Evolutionary conservation across 225 moss, liverwort and hornwort genomes (phyloP).

Genomic region (Pseudoscleropodium purum): DNA sequence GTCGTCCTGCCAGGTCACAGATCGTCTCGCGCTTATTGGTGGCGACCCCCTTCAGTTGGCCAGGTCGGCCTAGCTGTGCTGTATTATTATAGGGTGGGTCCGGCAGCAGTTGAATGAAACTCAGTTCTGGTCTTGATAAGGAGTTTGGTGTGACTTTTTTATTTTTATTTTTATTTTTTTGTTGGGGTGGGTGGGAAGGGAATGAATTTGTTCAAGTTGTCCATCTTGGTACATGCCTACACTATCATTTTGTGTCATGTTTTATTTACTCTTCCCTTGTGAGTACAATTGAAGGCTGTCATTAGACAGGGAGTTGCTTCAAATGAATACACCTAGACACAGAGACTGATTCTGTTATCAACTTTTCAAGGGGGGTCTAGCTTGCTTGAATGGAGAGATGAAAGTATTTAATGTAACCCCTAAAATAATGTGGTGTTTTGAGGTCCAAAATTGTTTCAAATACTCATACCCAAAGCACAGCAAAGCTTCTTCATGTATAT

Average conservation of each 20-base stretch:
- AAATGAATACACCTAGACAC: background rate
- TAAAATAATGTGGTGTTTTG: background rate
- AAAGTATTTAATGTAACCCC: background rate
- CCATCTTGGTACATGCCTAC: background rate
- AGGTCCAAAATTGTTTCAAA: background rate
- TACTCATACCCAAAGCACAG: background rate
- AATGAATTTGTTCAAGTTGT: background rate
- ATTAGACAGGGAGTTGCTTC: background rate
- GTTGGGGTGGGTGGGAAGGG: background rate
- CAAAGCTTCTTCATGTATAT: background rate
- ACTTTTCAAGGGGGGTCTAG: background rate
- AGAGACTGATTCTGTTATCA: background rate
- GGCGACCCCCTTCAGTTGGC: background rate
- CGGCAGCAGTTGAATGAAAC: background rate
- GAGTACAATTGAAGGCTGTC: background rate
- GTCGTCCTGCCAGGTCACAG: background rate
- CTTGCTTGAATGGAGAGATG: background rate
- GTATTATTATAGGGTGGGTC: background rate
- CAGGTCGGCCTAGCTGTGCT: background rate
- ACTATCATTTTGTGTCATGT: background rate
- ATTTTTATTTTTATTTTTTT: background rate
- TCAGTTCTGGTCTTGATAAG: background rate
- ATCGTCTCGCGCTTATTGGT: background rate
- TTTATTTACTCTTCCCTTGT: background rate
- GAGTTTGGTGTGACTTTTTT: background rate